A percentile compares a stretch with the other conserved stretches of the same genome.
phyloP scores from a whole-genome alignment of 2,329 filamentous ascomycete species.

The Grosmannia huntii region DNA sequence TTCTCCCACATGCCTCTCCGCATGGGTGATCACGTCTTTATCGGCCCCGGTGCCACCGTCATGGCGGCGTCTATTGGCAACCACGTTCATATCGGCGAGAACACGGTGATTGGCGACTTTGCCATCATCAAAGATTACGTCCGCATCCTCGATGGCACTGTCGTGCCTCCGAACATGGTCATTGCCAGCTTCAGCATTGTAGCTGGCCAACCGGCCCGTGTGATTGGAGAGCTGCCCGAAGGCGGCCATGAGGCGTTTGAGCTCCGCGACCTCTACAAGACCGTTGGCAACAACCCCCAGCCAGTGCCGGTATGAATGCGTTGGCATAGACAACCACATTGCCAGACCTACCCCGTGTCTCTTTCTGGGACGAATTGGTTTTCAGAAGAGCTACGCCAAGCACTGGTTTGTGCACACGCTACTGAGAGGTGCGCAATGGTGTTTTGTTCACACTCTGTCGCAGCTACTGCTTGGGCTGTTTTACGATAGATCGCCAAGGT shows the following conservation, averaged over 20 bases:
- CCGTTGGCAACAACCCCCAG: slow-evolving; percentile 44
- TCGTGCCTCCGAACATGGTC: slow-evolving; percentile 80
- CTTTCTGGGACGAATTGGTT: not conserved
- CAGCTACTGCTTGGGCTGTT: too few relatives aligned
- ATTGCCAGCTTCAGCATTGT: slow-evolving; percentile 87
- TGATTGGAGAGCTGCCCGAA: slow-evolving; percentile 70
- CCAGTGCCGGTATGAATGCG: slow-evolving; percentile 21
- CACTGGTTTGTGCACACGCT: too few relatives aligned
- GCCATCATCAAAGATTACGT: slow-evolving; percentile 91
- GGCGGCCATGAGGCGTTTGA: slow-evolving; percentile 54
- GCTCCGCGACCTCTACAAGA: slow-evolving; percentile 51
- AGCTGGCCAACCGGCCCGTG: slow-evolving; percentile 66
- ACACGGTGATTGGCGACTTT: slow-evolving; percentile 70
- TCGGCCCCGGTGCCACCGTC: slow-evolving; percentile 62
- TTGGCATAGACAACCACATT: not conserved
- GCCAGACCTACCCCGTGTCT: not conserved
- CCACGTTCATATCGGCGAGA: slow-evolving; percentile 73
- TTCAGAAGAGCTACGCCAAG: not conserved
- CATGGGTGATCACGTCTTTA: slow-evolving; percentile 87
- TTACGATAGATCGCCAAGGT: too few relatives aligned
- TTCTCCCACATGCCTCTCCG: slow-evolving; percentile 82
- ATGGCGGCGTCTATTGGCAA: slow-evolving; percentile 74
- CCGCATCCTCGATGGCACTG: slow-evolving; percentile 69
- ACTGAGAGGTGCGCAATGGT: too few relatives aligned
- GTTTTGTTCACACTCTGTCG: too few relatives aligned